Percentiles rank a stretch among this genome's conserved stretches.
phyloP scores from a whole-genome alignment of 345 rosid genomes.

The Ailanthus altissimus region DNA sequence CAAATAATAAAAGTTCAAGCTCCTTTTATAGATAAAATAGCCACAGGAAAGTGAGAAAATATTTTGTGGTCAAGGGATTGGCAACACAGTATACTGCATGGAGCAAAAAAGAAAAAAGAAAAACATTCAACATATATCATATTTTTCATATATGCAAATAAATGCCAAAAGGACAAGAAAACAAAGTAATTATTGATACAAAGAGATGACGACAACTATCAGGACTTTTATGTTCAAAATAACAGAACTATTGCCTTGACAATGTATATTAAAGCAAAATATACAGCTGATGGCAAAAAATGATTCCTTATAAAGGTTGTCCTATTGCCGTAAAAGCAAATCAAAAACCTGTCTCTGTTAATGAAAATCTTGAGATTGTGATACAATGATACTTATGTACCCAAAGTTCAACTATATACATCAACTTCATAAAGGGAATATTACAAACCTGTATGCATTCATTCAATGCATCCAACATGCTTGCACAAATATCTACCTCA shows the following conservation, averaged over 20 bases:
- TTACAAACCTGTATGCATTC: slow-evolving; percentile 68
- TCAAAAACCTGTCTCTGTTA: not conserved
- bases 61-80: not conserved
- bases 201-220: not conserved
- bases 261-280: not conserved
- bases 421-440: not conserved
- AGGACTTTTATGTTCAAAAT: not conserved
- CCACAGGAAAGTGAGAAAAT: not conserved
- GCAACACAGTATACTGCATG: not conserved
- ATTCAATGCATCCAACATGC: slow-evolving; percentile 64
- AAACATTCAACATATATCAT: not conserved
- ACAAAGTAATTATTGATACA: not conserved
- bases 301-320: not conserved
- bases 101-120: not conserved
- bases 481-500: slow-evolving; percentile 69
- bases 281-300: not conserved
- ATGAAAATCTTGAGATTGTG: not conserved
- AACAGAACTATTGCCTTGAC: not conserved
- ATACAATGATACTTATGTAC: not conserved
- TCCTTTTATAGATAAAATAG: not conserved
- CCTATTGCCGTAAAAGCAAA: not conserved
- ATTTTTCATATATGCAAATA: not conserved
- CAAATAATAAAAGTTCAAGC: slow-evolving; percentile 11
- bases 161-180: not conserved
- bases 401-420: not conserved